Conservation (phyloP, 2,329 filamentous ascomycete genomes). For the Scedosporium aurantiacum region DNA sequence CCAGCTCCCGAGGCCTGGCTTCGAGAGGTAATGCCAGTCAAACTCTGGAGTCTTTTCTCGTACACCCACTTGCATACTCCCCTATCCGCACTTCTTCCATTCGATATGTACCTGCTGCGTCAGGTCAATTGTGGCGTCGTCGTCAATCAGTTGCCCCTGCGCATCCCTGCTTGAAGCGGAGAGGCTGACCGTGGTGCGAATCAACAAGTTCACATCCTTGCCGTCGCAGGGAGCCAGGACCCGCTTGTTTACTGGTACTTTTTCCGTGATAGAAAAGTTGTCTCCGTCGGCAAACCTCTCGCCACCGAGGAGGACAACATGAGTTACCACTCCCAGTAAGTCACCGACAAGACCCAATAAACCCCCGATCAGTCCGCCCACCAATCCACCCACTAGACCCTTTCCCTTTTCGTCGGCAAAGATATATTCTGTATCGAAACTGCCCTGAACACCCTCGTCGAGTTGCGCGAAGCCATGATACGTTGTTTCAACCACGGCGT, state of each 20-base stretch:
- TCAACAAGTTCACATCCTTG: slow-evolving; percentile 1
- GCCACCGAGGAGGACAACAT: not conserved
- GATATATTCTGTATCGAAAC: slow-evolving; percentile 4
- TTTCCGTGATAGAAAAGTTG: not conserved
- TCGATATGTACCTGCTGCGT: slow-evolving; percentile 4
- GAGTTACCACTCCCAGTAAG: not conserved
- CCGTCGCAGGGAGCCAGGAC: slow-evolving; percentile 4
- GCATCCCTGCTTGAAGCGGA: not conserved
- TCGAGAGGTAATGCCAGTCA: not conserved
- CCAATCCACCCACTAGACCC: not conserved
- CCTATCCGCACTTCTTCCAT: slow-evolving; percentile 5
- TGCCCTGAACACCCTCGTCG: slow-evolving; percentile 3
- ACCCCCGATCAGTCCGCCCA: not conserved
- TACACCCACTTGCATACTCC: not conserved
- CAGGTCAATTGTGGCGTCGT: slow-evolving; percentile 6
- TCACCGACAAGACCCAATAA: not conserved
- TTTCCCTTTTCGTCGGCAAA: not conserved
- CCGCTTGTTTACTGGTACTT: not conserved
- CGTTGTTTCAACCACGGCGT: slow-evolving; percentile 4
- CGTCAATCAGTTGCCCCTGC: not conserved
- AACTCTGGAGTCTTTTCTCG: not conserved
- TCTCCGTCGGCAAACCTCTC: slow-evolving; percentile 2
- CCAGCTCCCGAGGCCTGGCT: not conserved
- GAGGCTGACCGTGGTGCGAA: not conserved
- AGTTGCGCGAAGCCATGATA: slow-evolving; percentile 8